Evolutionary conservation across 371 early-diverging fungal genomes (phyloP).

Genomic region (Cokeromyces recurvatus): DNA sequence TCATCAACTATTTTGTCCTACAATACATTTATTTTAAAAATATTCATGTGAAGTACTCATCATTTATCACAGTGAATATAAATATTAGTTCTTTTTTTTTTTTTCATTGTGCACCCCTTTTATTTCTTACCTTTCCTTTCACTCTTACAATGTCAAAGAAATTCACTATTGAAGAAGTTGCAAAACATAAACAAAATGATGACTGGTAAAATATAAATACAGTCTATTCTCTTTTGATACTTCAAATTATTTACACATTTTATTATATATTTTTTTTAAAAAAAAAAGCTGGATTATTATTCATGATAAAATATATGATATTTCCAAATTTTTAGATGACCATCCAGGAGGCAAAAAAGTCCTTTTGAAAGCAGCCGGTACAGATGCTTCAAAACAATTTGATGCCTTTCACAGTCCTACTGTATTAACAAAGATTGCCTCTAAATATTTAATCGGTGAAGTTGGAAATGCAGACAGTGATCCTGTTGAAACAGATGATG

Average conservation of each 20-base stretch:
- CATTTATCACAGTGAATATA: background rate
- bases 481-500: conserved; percentile 12
- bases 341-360: conserved; percentile 75
- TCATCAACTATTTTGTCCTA: no score
- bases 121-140: background rate
- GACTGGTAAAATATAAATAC: conserved; percentile 69
- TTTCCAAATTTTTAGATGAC: conserved; percentile 70
- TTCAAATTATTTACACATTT: no score
- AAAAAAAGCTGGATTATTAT: conserved; percentile 81
- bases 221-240: no score
- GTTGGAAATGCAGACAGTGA: conserved; percentile 1
- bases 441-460: conserved; percentile 13
- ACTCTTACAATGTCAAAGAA: conserved; percentile 24
- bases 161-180: conserved; percentile 68
- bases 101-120: background rate
- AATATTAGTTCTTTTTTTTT: background rate
- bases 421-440: conserved; percentile 29
- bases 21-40: no score
- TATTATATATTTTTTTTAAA: no score
- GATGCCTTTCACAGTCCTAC: conserved; percentile 73
- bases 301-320: conserved; percentile 73
- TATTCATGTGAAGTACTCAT: conserved; percentile 17
- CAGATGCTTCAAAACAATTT: conserved; percentile 87
- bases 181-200: conserved; percentile 61
- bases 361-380: conserved; percentile 76